phyloP scores from a whole-genome alignment of 2,329 filamentous ascomycete genomes.

The Clonostachys byssicola region DNA sequence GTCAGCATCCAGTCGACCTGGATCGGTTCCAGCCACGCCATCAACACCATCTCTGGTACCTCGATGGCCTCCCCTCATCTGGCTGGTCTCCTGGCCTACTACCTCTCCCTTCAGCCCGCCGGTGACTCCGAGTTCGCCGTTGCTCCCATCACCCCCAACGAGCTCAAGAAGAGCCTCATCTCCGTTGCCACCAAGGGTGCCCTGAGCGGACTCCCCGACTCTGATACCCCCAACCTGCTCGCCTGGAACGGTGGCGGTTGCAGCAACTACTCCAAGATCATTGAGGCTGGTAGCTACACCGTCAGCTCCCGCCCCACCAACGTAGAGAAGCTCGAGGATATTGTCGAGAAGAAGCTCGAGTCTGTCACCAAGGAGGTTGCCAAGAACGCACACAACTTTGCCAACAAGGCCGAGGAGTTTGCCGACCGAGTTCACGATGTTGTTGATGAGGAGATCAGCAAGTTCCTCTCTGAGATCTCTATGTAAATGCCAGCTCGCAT shows the following conservation, averaged over 20 bases:
- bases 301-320: slow-evolving; percentile 41
- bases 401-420: slow-evolving; percentile 56
- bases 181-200: slow-evolving; percentile 74
- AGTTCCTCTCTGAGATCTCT: slow-evolving; percentile 51
- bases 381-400: slow-evolving; percentile 46
- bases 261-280: slow-evolving; percentile 83
- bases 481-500: slow-evolving; percentile 16
- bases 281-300: slow-evolving; percentile 69
- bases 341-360: slow-evolving; percentile 58
- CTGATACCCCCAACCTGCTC: slow-evolving; percentile 87
- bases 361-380: slow-evolving; percentile 51
- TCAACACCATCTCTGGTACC: slow-evolving; percentile 98
- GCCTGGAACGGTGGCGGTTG: slow-evolving; percentile 98
- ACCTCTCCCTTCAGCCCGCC: slow-evolving; percentile 90
- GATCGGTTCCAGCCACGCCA: slow-evolving; percentile 93
- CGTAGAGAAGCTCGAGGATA: slow-evolving; percentile 57
- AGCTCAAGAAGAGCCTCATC: slow-evolving; percentile 89
- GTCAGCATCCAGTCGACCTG: slow-evolving; percentile 97
- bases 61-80: slow-evolving; percentile 99
- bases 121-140: slow-evolving; percentile 89
- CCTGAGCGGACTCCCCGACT: slow-evolving; percentile 72
- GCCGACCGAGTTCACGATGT: slow-evolving; percentile 59
- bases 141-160: slow-evolving; percentile 82
- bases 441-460: slow-evolving; percentile 57
- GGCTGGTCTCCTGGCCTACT: slow-evolving; percentile 93